A percentile compares a stretch with the other conserved stretches of the same genome.
These are phyloP conservation scores for Eucalyptus pauciflora DNA, from an alignment of 345 rosid species.

Conservation along the genomic window DNA sequence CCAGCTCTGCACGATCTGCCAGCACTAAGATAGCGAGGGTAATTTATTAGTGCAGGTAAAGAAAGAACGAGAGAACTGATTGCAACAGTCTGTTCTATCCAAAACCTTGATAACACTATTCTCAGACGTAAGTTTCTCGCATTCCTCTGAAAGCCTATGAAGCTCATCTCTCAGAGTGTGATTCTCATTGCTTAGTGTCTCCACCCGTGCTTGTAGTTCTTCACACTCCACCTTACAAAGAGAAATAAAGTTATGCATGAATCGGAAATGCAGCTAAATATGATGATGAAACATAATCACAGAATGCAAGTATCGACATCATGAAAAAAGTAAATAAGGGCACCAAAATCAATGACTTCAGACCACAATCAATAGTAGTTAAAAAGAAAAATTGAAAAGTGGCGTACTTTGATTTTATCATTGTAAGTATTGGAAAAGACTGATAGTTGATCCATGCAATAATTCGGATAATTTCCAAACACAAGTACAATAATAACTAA, in stretches of 20 bases:
- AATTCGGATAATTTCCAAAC: background rate
- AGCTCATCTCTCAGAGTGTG: constrained; percentile 62
- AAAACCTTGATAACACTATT: constrained; percentile 75
- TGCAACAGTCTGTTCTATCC: background rate
- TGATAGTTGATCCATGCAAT: background rate
- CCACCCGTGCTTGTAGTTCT: constrained; percentile 77
- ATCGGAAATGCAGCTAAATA: background rate
- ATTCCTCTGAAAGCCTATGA: constrained; percentile 70
- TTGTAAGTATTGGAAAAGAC: background rate
- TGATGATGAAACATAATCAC: background rate
- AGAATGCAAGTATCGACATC: background rate
- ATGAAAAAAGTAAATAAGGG: background rate
- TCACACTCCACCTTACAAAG: constrained; percentile 76
- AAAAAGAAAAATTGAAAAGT: background rate
- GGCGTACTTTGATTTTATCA: background rate
- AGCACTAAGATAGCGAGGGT: background rate
- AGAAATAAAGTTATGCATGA: background rate
- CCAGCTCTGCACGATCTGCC: background rate
- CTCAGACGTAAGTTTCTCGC: constrained; percentile 80
- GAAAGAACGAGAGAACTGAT: background rate
- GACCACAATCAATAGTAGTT: background rate
- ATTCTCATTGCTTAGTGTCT: constrained; percentile 53
- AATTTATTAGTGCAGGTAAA: background rate
- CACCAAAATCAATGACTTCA: background rate
- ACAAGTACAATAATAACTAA: background rate